These are phyloP conservation scores for Agastache rugosa DNA, from an alignment of 257 asterid genomes.

Conservation along the genomic window DNA sequence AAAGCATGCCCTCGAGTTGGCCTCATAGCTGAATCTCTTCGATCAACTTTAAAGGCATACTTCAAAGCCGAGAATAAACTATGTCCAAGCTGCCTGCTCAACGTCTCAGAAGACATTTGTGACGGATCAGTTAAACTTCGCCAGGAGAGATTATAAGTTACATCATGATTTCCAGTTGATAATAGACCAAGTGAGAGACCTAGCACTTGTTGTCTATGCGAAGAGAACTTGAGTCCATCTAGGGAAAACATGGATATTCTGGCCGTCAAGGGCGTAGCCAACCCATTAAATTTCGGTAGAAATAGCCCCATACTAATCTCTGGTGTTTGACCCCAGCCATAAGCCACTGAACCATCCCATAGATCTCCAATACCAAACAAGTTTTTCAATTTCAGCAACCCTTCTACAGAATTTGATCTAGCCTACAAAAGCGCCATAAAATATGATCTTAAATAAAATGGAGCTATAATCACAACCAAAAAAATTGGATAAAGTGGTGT, in stretches of 20 bases:
- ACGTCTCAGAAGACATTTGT: slow-evolving; percentile 76
- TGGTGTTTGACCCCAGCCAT: slow-evolving; percentile 77
- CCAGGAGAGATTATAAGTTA: slow-evolving; percentile 81
- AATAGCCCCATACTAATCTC: slow-evolving; percentile 82
- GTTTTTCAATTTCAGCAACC: slow-evolving; percentile 77
- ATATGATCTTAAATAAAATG: slow-evolving; percentile 16
- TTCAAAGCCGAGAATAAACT: slow-evolving; percentile 74
- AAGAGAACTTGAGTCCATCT: slow-evolving; percentile 88
- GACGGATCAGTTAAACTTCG: slow-evolving; percentile 80
- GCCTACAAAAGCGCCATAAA: slow-evolving; percentile 58
- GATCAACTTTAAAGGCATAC: slow-evolving; percentile 75
- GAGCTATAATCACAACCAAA: neutral
- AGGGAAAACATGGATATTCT: slow-evolving; percentile 73
- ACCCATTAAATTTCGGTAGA: slow-evolving; percentile 70
- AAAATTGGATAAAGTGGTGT: neutral
- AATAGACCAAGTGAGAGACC: slow-evolving; percentile 80
- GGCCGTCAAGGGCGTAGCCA: slow-evolving; percentile 69
- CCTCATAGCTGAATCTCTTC: slow-evolving; percentile 74
- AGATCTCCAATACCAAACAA: slow-evolving; percentile 88
- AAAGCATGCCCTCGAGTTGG: slow-evolving; percentile 92
- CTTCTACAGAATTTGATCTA: slow-evolving; percentile 78
- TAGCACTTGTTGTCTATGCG: slow-evolving; percentile 77
- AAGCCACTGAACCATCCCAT: slow-evolving; percentile 86
- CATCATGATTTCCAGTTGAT: slow-evolving; percentile 70
- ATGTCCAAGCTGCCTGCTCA: slow-evolving; percentile 93